Evolutionary conservation across 75 land plant genomes (phyloP).

Genomic region (Chamaecyparis obtusa): DNA sequence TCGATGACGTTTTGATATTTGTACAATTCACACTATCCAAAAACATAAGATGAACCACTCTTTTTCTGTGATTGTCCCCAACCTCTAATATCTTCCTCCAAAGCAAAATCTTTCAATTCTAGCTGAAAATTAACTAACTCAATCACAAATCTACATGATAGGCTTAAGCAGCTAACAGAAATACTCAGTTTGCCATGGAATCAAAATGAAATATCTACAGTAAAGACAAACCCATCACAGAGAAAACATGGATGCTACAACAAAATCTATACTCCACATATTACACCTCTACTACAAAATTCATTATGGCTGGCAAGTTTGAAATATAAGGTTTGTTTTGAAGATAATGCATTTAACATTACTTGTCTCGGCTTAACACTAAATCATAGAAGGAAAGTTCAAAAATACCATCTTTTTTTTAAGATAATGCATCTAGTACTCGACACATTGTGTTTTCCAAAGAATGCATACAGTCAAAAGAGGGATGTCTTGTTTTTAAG

Average conservation of each 20-base stretch:
- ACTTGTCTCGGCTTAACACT: too few relatives aligned
- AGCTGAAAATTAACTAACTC: background rate
- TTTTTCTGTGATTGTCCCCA: constrained; percentile 10
- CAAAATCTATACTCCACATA: background rate
- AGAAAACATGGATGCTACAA: background rate
- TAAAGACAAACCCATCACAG: background rate
- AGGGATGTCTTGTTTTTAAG: too few relatives aligned
- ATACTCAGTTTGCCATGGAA: constrained; percentile 50
- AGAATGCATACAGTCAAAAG: background rate
- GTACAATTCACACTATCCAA: background rate
- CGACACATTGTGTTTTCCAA: background rate
- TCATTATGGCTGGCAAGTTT: background rate
- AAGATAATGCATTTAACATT: background rate
- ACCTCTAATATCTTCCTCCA: background rate
- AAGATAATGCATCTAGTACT: background rate
- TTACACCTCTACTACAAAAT: background rate
- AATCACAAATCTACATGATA: constrained; percentile 47
- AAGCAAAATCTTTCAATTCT: background rate
- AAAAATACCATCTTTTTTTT: too few relatives aligned
- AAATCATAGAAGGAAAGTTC: too few relatives aligned
- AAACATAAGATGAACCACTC: background rate
- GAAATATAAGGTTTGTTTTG: background rate
- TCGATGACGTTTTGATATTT: background rate
- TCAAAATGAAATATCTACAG: constrained; percentile 6
- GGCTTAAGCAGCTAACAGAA: constrained; percentile 74